Evolutionary conservation across 176 grass and related monocot genomes (phyloP), one percentile per base, ranked within the genome.

Genomic region (Raddia distichophylla): DNA sequence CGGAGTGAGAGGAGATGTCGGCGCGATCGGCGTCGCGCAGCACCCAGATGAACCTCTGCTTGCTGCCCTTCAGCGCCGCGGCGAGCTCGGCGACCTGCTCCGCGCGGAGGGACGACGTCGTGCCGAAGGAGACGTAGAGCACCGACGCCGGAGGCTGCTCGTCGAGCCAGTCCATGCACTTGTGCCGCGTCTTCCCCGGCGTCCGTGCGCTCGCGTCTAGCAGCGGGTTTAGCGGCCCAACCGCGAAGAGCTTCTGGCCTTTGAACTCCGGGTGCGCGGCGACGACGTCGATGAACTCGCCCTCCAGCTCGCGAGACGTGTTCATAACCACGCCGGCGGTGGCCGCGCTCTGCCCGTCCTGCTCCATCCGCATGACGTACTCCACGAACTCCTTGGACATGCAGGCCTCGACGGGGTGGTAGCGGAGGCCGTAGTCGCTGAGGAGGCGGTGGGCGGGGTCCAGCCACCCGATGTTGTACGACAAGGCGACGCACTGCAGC

Each of bases 41-140:
- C 16, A 90, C 93, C 93, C 90, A 95, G 68, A 95, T 20, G 71
- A 95, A 95, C 70, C 61, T 47, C 19, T 74, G 78, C 17, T 79
- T 67, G 78, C 89, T 90, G 34, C 57, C 62, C 54, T 73, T 74
- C 10, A 89, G 35, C 16, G 86, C 83, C 3, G 58, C 71, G 1
- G 86, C 86, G 12, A 89, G 78, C 80, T 89, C 80, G 2, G 70
- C 18, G 19, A 89, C 64, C 7, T 93, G 90, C 6, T 72, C 69
- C 79, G 4, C 7, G 6, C 49, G 76, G n/a, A 93, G 50, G 0
- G 70, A 76, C 5, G 87, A 77, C 10, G 71, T 83, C 5, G 80
- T 81, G 10, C 90, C 90, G 47, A 93, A 89, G 5, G 75, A 93
- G 3, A 93, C 67, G 72, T 89, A 93, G 16, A 93, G 80, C 13